Evolutionary conservation across 306 rosid species (phyloP).

Genomic region (Trifolium subterraneum): DNA sequence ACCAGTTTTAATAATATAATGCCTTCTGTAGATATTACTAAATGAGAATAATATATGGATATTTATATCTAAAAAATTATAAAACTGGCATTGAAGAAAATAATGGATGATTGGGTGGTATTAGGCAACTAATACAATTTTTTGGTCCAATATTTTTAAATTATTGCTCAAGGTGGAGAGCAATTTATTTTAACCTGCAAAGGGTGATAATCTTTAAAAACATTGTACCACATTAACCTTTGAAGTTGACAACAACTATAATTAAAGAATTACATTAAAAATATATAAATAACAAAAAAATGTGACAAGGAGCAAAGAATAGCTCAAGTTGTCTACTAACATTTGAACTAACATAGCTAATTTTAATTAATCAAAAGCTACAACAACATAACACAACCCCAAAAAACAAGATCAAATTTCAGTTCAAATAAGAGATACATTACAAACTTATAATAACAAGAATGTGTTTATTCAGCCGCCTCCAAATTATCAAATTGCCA

Average conservation of each 20-base stretch:
- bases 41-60: background rate
- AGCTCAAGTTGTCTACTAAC: background rate
- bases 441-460: slow-evolving; percentile 38
- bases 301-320: background rate
- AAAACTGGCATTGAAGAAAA: background rate
- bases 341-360: slow-evolving; percentile 23
- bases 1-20: too few relatives aligned
- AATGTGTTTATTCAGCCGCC: slow-evolving; percentile 45
- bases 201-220: background rate
- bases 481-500: slow-evolving; percentile 70
- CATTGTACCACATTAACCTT: background rate
- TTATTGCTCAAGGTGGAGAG: background rate
- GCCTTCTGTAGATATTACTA: too few relatives aligned
- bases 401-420: slow-evolving; percentile 8
- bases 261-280: background rate
- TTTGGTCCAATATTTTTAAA: too few relatives aligned
- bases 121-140: too few relatives aligned
- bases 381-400: slow-evolving; percentile 15
- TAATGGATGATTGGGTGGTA: too few relatives aligned
- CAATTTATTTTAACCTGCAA: background rate
- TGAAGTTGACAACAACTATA: background rate
- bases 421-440: slow-evolving; percentile 40
- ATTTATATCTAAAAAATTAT: too few relatives aligned
- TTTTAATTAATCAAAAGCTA: slow-evolving; percentile 35
- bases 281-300: background rate